Evolutionary conservation across 2,329 filamentous ascomycete species (phyloP), one percentile per base, ranked within the genome.

Genomic region (Nemania sp.): DNA sequence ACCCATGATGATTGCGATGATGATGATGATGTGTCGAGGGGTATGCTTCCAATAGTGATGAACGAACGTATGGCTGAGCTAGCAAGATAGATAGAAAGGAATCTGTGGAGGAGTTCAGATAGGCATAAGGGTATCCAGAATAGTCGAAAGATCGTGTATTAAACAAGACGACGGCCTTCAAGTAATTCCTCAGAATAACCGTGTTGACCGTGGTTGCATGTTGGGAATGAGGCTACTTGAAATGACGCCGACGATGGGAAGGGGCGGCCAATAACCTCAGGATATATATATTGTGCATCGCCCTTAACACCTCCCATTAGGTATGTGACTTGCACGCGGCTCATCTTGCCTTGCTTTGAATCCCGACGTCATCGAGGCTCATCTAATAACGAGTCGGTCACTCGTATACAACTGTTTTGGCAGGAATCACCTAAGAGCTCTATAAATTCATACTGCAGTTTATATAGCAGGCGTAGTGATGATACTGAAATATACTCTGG

Each of bases 1-100:
- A 10, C 57, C 51, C 64, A 66, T 66, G 32, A 45, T 57, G 26
- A 32, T 35, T n/a, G n/a, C n/a, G 41, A 49, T 32, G 20, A 29
- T 57, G 18, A 47, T 58, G 56, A 41, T 6, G 3, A 41, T 20
- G 41, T 26, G 49, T 38, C 24, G 18, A 55, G 22, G 22, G 6
- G 15, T 26, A 13, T 29, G 24, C 24, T 32, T 32, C 26, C 51
- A 13, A 13, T 26, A 3, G 20, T n/a, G n/a, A 35, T 51, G 38
- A 11, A 24, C 1, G 38, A 11, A 24, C 1, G 15, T 20, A 20
- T 3, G 15, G 18, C 5, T n/a, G 41, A n/a, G 7, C 18, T 15
- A 2, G 20, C 7, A 15, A n/a, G 18, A 5, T 15, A 26, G 20
- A 27, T 24, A 26, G 47, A 26, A 26, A 18, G 26, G 47, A 51